Percentiles rank a stretch among this genome's conserved stretches.
phyloP scores from a whole-genome alignment of 495 filamentous ascomycete genomes.

The Penicillium bialowiezense region DNA sequence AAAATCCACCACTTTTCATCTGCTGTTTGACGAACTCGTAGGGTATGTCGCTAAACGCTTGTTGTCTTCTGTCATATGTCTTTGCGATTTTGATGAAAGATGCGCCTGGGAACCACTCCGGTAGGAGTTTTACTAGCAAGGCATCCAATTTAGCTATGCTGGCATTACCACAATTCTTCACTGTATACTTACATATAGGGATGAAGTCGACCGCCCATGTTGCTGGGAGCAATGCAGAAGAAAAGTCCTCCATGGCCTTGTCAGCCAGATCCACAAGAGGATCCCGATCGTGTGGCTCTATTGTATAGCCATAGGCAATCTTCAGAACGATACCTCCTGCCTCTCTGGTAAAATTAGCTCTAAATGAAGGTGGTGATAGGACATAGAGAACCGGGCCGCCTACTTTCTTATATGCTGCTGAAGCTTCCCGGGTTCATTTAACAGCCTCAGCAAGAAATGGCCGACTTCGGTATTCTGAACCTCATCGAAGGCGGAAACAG shows the following conservation, averaged over 20 bases:
- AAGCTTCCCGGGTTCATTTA: conserved; percentile 34
- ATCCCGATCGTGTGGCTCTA: conserved; percentile 39
- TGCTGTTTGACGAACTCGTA: conserved; percentile 45
- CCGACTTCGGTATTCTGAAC: conserved; percentile 33
- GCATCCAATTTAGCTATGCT: background rate
- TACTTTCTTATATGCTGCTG: conserved; percentile 35
- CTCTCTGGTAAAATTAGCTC: conserved; percentile 18
- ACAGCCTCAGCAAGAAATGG: conserved; percentile 38
- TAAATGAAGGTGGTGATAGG: background rate
- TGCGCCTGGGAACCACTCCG: conserved; percentile 49
- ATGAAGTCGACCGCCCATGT: conserved; percentile 46
- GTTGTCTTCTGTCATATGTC: conserved; percentile 23
- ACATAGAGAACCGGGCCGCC: background rate
- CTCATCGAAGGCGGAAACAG: conserved; percentile 27
- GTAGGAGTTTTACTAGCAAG: conserved; percentile 35
- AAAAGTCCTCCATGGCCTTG: conserved; percentile 42
- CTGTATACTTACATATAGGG: conserved; percentile 17
- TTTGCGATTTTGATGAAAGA: conserved; percentile 38
- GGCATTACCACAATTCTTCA: background rate
- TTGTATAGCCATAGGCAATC: conserved; percentile 49
- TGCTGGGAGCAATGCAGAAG: conserved; percentile 38
- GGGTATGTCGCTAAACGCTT: conserved; percentile 27
- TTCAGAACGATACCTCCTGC: conserved; percentile 47
- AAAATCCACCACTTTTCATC: conserved; percentile 28
- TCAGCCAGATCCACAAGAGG: conserved; percentile 41